Conservation (phyloP, 305 asterid species). For the Fraxinus sp. region DNA sequence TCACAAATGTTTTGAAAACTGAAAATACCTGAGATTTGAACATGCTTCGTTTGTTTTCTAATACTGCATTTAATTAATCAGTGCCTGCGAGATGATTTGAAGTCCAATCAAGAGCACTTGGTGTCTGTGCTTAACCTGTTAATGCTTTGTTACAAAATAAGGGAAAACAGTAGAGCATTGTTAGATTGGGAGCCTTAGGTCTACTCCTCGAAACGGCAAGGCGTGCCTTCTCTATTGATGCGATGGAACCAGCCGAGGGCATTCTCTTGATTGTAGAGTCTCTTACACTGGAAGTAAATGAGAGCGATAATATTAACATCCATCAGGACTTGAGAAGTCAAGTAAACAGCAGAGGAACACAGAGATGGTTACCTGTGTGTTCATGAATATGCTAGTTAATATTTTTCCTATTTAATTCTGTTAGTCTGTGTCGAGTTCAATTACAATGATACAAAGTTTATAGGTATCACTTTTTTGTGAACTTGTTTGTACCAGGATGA, state of each 20-base stretch:
- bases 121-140: slow-evolving; percentile 86
- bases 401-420: no score
- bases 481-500: no score
- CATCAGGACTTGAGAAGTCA: slow-evolving; percentile 83
- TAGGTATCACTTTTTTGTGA: no score
- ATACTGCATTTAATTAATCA: slow-evolving; percentile 39
- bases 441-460: no score
- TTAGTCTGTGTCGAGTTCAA: no score
- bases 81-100: slow-evolving; percentile 88
- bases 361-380: slow-evolving; percentile 79
- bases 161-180: slow-evolving; percentile 80
- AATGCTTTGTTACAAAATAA: slow-evolving; percentile 85
- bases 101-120: slow-evolving; percentile 86
- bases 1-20: no score
- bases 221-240: slow-evolving; percentile 93
- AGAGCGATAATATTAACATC: slow-evolving; percentile 79
- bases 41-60: not conserved
- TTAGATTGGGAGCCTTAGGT: slow-evolving; percentile 78
- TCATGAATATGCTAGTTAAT: no score
- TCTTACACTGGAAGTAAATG: slow-evolving; percentile 92
- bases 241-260: slow-evolving; percentile 99
- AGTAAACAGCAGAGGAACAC: slow-evolving; percentile 94
- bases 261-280: slow-evolving; percentile 89
- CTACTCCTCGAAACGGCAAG: slow-evolving; percentile 95
- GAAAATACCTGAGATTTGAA: no score